phyloP scores from a whole-genome alignment of 306 rosid species.

The Castanea sativa region DNA sequence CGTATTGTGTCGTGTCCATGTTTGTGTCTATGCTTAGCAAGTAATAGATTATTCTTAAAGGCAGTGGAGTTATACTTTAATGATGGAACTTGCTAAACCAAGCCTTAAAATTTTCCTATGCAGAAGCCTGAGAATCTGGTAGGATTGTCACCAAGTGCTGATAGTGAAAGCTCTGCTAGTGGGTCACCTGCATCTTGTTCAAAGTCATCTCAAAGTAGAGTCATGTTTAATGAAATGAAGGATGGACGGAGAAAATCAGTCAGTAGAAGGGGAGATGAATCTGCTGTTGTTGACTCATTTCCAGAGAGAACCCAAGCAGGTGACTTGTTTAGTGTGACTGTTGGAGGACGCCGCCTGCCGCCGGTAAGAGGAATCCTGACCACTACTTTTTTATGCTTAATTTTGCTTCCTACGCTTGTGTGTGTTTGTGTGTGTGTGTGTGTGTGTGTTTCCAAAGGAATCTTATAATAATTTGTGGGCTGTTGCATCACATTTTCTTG shows the following conservation, averaged over 20 bases:
- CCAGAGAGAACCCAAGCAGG: slow-evolving; percentile 82
- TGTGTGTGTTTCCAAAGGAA: neutral
- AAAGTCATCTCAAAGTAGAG: slow-evolving; percentile 44
- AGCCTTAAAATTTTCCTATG: slow-evolving; percentile 21
- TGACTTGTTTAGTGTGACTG: slow-evolving; percentile 64
- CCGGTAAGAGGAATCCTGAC: slow-evolving; percentile 46
- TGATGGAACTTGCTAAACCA: slow-evolving; percentile 1
- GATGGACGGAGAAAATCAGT: slow-evolving; percentile 62
- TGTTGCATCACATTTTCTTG: neutral
- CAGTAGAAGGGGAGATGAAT: slow-evolving; percentile 56
- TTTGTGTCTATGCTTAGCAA: neutral
- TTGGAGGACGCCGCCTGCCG: slow-evolving; percentile 51
- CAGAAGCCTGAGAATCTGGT: slow-evolving; percentile 70
- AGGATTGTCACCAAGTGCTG: slow-evolving; percentile 52
- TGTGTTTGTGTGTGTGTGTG: neutral
- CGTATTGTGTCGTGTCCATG: neutral
- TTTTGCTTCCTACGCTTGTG: neutral
- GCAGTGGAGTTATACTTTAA: neutral
- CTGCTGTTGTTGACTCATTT: slow-evolving; percentile 47
- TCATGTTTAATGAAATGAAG: slow-evolving; percentile 48
- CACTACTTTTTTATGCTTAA: neutral
- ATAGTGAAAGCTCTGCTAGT: slow-evolving; percentile 54
- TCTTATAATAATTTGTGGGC: neutral
- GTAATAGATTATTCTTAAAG: neutral
- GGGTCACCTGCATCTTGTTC: slow-evolving; percentile 67